A percentile compares a stretch with the other conserved stretches of the same genome.
Evolutionary conservation across 2,329 filamentous ascomycete genomes (phyloP).

Genomic region (Clarireedia monteithiana): DNA sequence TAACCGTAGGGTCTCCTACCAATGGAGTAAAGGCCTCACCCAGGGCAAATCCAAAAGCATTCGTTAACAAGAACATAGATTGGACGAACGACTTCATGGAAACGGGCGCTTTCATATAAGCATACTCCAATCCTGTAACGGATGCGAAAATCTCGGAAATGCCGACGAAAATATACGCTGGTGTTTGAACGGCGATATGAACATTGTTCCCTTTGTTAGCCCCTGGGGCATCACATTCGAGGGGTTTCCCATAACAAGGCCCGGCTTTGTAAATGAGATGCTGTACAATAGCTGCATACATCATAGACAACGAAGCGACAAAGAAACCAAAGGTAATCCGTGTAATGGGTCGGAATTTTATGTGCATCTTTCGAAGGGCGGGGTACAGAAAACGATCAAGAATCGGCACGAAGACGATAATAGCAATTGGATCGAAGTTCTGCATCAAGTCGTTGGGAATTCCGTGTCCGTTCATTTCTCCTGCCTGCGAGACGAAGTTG

Average conservation of each 20-base stretch:
- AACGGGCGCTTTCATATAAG: conserved; percentile 67
- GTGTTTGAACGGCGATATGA: conserved; percentile 37
- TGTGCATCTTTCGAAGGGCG: conserved; percentile 41
- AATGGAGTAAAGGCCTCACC: conserved; percentile 37
- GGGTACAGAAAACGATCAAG: conserved; percentile 50
- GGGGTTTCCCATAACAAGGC: conserved; percentile 43
- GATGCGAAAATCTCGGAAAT: conserved; percentile 51
- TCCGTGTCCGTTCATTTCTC: conserved; percentile 42
- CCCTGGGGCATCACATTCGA: conserved; percentile 21
- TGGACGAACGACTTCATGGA: conserved; percentile 73
- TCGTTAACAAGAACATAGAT: conserved; percentile 61
- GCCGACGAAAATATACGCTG: conserved; percentile 41
- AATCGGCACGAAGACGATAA: conserved; percentile 48
- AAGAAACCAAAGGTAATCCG: conserved; percentile 55
- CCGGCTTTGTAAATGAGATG: conserved; percentile 51
- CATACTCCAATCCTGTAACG: conserved; percentile 62
- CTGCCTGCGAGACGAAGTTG: conserved; percentile 52
- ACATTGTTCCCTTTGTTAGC: conserved; percentile 16
- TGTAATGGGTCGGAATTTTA: conserved; percentile 50
- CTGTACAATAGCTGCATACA: conserved; percentile 9
- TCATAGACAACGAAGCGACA: conserved; percentile 3
- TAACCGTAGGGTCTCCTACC: conserved; percentile 36
- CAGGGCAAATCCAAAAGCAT: conserved; percentile 46
- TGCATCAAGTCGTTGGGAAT: conserved; percentile 53
- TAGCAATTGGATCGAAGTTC: conserved; percentile 51